phyloP scores from a whole-genome alignment of 75 land plant species.

The Cunninghamia lanceolata region DNA sequence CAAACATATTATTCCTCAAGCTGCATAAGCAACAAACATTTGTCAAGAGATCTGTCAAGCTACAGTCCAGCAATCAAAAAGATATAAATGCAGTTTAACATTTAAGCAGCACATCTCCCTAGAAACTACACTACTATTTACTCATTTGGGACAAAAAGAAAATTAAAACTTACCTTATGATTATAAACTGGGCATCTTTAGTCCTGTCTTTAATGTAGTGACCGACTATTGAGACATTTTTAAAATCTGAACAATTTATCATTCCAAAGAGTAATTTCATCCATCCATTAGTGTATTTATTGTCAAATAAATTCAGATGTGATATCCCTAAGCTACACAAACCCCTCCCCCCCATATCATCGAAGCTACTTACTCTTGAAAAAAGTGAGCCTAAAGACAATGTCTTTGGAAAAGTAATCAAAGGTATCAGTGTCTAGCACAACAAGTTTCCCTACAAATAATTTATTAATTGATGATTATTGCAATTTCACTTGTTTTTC shows the following conservation, averaged over 20 bases:
- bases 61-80: not conserved
- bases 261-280: not conserved
- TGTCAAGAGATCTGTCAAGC: not conserved
- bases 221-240: slow-evolving; percentile 97
- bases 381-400: not conserved
- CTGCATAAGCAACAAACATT: slow-evolving; percentile 37
- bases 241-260: slow-evolving; percentile 65
- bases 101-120: not conserved
- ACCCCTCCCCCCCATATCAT: not conserved
- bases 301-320: not conserved
- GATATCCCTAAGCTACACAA: not conserved
- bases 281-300: not conserved
- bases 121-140: not conserved
- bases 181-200: slow-evolving; percentile 94
- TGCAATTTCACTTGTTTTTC: not conserved
- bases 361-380: not conserved
- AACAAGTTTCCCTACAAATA: not conserved
- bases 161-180: slow-evolving; percentile 63
- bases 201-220: slow-evolving; percentile 98
- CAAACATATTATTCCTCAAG: slow-evolving; percentile 96
- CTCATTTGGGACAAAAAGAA: not conserved
- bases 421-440: not conserved
- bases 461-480: not conserved
- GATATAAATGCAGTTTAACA: not conserved
- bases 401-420: not conserved